Evolutionary conservation across 768 basidiomycete genomes (phyloP).

Genomic region (Phlebiopsis gigantea): DNA sequence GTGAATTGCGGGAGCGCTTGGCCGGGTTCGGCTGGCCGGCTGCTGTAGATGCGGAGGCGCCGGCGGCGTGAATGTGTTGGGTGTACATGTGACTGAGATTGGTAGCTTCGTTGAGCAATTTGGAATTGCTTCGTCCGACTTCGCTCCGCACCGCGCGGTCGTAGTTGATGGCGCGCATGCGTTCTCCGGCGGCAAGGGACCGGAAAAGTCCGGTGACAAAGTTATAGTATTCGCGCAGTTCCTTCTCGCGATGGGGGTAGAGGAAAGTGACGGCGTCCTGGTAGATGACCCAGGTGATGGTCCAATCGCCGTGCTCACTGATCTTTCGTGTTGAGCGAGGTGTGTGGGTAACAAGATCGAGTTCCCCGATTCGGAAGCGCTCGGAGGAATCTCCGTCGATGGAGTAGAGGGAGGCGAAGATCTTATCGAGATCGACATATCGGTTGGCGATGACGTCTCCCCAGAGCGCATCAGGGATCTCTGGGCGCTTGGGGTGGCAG

Average conservation of each 20-base stretch:
- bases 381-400: not conserved
- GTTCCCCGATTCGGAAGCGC: not conserved
- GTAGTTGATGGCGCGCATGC: constrained; percentile 22
- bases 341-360: not conserved
- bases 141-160: constrained; percentile 26
- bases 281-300: not conserved
- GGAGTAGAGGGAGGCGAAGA: not conserved
- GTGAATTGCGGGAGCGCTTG: not conserved
- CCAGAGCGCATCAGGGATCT: not conserved
- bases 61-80: not conserved
- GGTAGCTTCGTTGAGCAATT: constrained; percentile 21
- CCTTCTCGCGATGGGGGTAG: not conserved
- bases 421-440: not conserved
- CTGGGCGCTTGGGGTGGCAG: not conserved
- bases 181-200: not conserved
- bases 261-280: not conserved
- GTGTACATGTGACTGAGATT: constrained; percentile 11
- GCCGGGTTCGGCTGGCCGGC: not conserved
- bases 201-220: not conserved
- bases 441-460: not conserved
- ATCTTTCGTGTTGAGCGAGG: too few relatives aligned
- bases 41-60: not conserved
- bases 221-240: not conserved
- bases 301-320: not conserved
- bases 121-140: constrained; percentile 15